Evolutionary conservation across 2,329 filamentous ascomycete genomes (phyloP).

Genomic region (Aspergillus vadensis): DNA sequence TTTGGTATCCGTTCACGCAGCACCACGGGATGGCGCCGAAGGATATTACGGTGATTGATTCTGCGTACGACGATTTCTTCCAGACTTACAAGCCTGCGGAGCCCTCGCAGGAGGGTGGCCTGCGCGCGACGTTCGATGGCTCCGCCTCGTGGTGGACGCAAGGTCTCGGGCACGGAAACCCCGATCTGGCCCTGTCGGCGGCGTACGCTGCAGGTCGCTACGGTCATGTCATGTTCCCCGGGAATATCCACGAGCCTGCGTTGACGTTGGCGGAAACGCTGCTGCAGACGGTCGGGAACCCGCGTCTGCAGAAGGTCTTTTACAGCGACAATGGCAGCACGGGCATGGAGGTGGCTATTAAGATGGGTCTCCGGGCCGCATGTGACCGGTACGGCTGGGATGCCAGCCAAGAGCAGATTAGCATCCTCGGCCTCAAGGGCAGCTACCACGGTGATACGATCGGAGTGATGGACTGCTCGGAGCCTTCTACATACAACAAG

Average conservation of each 20-base stretch:
- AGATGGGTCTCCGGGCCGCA: conserved; percentile 77
- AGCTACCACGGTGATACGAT: conserved; percentile 89
- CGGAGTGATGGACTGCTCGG: conserved; percentile 81
- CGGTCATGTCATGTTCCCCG: conserved; percentile 86
- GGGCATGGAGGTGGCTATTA: conserved; percentile 78
- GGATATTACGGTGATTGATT: conserved; percentile 75
- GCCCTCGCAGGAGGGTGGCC: conserved; percentile 34
- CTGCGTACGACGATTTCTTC: conserved; percentile 77
- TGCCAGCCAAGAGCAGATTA: conserved; percentile 58
- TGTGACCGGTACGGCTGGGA: conserved; percentile 68
- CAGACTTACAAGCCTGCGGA: conserved; percentile 55
- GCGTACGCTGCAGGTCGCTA: conserved; percentile 82
- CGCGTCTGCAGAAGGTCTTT: conserved; percentile 70
- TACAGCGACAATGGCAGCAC: conserved; percentile 85
- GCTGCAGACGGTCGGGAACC: conserved; percentile 61
- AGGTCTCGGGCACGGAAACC: conserved; percentile 78
- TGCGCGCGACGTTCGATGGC: conserved; percentile 74
- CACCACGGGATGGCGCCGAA: conserved; percentile 64
- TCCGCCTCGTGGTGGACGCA: conserved; percentile 94
- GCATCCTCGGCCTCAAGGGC: conserved; percentile 73
- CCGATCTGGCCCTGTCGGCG: conserved; percentile 69
- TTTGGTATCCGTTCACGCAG: conserved; percentile 90
- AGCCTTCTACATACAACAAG: conserved; percentile 75
- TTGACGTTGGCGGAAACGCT: conserved; percentile 68
- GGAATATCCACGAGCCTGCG: conserved; percentile 76